Percentiles rank a stretch among this genome's conserved stretches.
Conservation (phyloP, 805 yeast species). For the Yarrowia sp. region DNA sequence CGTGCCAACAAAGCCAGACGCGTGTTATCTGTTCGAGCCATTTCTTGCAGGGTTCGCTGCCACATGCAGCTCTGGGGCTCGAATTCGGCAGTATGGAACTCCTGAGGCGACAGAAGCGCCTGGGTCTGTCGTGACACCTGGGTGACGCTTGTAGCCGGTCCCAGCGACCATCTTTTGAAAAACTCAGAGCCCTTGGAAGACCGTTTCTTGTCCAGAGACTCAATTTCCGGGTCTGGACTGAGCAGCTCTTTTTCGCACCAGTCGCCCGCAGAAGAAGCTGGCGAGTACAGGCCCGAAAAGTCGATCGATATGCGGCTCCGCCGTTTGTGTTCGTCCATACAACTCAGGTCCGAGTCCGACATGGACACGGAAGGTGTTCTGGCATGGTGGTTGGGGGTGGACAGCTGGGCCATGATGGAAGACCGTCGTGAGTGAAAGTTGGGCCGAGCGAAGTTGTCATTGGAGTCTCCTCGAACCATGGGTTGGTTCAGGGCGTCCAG, state of each 20-base stretch:
- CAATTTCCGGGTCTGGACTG: slow-evolving; percentile 19
- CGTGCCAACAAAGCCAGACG: slow-evolving; percentile 11
- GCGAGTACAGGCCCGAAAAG: slow-evolving; percentile 25
- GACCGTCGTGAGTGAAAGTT: slow-evolving; percentile 5
- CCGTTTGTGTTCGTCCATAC: slow-evolving; percentile 23
- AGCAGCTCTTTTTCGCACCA: slow-evolving; percentile 20
- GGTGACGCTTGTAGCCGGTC: slow-evolving; percentile 8
- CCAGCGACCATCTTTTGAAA: slow-evolving; percentile 17
- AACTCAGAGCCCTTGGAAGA: slow-evolving; percentile 18
- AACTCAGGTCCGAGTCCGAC: slow-evolving; percentile 20
- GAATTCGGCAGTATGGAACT: slow-evolving; percentile 8
- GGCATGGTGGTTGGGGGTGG: slow-evolving; percentile 12
- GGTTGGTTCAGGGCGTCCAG: slow-evolving; percentile 22
- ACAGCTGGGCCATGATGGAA: slow-evolving; percentile 21
- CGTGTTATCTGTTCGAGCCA: slow-evolving; percentile 25
- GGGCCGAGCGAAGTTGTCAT: background rate
- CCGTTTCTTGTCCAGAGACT: slow-evolving; percentile 9
- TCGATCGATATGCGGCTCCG: slow-evolving; percentile 21
- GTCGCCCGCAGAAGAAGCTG: slow-evolving; percentile 14
- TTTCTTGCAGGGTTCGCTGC: slow-evolving; percentile 24
- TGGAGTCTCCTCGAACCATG: slow-evolving; percentile 6
- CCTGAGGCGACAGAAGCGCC: slow-evolving; percentile 14
- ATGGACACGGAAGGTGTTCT: slow-evolving; percentile 11
- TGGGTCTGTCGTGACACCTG: slow-evolving; percentile 19
- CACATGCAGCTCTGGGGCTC: slow-evolving; percentile 6